Evolutionary conservation across 176 grass and related monocot genomes (phyloP).

Genomic region (Oropetium thomaeum): DNA sequence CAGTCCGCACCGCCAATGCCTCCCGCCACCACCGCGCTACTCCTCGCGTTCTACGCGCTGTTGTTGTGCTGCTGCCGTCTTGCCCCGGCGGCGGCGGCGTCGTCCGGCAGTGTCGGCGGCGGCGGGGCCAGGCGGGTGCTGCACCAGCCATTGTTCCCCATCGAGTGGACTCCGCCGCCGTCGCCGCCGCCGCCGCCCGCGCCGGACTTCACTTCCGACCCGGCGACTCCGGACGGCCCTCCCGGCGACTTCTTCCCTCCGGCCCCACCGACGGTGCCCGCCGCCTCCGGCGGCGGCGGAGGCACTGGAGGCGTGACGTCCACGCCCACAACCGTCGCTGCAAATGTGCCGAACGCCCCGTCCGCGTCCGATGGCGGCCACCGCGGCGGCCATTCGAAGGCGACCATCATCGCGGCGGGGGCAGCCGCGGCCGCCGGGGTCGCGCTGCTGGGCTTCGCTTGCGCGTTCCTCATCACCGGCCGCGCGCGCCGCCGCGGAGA

Average conservation of each 20-base stretch:
- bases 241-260: conserved; percentile 56
- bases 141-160: conserved; percentile 86
- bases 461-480: conserved; percentile 38
- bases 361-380: neutral
- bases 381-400: conserved; percentile 39
- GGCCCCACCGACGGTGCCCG: conserved; percentile 13
- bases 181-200: conserved; percentile 49
- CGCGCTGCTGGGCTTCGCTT: conserved; percentile 34
- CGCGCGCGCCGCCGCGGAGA: conserved; percentile 45
- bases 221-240: conserved; percentile 19
- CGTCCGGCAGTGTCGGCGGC: conserved; percentile 5
- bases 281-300: neutral
- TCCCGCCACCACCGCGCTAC: conserved; percentile 29
- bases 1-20: conserved; percentile 15
- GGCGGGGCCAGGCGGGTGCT: conserved; percentile 45
- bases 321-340: conserved; percentile 45
- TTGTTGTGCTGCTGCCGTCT: conserved; percentile 9
- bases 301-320: neutral
- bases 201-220: conserved; percentile 62
- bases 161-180: conserved; percentile 82
- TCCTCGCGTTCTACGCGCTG: conserved; percentile 1
- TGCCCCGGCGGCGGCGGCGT: neutral
- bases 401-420: conserved; percentile 42
- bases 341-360: conserved; percentile 35
- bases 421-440: conserved; percentile 38